phyloP scores from a whole-genome alignment of 805 yeast genomes.

The Ogataea methanolica region DNA sequence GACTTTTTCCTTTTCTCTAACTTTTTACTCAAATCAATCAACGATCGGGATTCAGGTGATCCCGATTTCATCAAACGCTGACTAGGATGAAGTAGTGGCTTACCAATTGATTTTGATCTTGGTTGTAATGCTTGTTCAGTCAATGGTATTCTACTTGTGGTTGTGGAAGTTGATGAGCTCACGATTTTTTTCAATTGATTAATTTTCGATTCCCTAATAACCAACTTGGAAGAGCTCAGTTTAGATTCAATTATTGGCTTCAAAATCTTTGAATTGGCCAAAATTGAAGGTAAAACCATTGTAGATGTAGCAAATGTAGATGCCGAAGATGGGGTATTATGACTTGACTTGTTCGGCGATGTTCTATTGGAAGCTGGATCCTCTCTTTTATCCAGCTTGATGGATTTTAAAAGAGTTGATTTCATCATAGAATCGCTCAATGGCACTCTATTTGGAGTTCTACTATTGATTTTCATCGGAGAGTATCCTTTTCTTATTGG shows the following conservation, averaged over 20 bases:
- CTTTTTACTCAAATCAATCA: slow-evolving; percentile 16
- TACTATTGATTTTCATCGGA: slow-evolving; percentile 5
- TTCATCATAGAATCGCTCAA: slow-evolving; percentile 4
- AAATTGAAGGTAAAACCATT: slow-evolving; percentile 1
- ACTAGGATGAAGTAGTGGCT: slow-evolving; percentile 3
- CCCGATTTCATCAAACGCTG: background rate
- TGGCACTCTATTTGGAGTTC: slow-evolving; percentile 5
- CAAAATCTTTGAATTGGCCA: slow-evolving; percentile 9
- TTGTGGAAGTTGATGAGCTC: no score
- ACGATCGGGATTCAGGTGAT: slow-evolving; percentile 13
- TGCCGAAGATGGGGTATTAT: background rate
- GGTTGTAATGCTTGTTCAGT: slow-evolving; percentile 24
- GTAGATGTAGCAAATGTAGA: background rate
- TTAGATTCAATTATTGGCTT: slow-evolving; percentile 10
- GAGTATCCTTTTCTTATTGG: slow-evolving; percentile 3
- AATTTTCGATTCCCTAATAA: slow-evolving; percentile 3
- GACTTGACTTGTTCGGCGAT: background rate
- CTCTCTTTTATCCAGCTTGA: slow-evolving; percentile 6
- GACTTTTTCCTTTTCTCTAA: slow-evolving; percentile 16
- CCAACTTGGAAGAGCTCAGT: slow-evolving; percentile 2
- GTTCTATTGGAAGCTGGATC: background rate
- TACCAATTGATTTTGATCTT: slow-evolving; percentile 2
- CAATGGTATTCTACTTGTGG: slow-evolving; percentile 14
- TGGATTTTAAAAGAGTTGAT: slow-evolving; percentile 6
- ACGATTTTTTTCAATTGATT: slow-evolving; percentile 9